These are phyloP conservation scores for Solanum hybrid DNA, from an alignment of 305 asterid species.

Conservation along the genomic window DNA sequence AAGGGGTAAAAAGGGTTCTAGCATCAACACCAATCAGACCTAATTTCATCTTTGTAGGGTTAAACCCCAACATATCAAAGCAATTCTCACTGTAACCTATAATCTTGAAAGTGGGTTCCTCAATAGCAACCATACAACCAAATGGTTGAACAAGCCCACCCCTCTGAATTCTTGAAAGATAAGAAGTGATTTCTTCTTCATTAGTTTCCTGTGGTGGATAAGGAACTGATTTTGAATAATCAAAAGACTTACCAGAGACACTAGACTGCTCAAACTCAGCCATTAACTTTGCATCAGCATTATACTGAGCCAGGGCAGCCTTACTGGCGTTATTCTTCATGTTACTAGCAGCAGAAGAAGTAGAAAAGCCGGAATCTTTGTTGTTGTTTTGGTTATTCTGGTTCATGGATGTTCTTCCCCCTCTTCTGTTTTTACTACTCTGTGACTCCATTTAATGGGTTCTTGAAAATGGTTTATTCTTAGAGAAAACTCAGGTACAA, in stretches of 20 bases:
- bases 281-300: constrained; percentile 43
- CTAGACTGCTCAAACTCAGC: constrained; percentile 41
- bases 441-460: constrained; percentile 19
- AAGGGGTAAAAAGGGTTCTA: constrained; percentile 35
- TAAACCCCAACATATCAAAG: constrained; percentile 39
- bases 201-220: constrained; percentile 1
- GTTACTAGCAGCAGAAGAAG: constrained; percentile 31
- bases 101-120: constrained; percentile 29
- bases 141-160: constrained; percentile 64
- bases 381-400: not conserved
- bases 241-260: constrained; percentile 38
- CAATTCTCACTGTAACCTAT: constrained; percentile 53
- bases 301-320: constrained; percentile 29
- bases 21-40: constrained; percentile 44
- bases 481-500: not conserved
- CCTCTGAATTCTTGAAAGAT: constrained; percentile 50
- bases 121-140: constrained; percentile 55
- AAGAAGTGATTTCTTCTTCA: constrained; percentile 29
- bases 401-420: not conserved
- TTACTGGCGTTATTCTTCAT: constrained; percentile 8
- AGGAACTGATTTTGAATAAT: constrained; percentile 35
- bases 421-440: not conserved
- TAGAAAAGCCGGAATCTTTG: not conserved
- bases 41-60: not conserved
- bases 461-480: constrained; percentile 4